Percentiles rank a stretch among this genome's conserved stretches.
Conservation (phyloP, 805 yeast species). For the Schwanniomyces polymorphus region DNA sequence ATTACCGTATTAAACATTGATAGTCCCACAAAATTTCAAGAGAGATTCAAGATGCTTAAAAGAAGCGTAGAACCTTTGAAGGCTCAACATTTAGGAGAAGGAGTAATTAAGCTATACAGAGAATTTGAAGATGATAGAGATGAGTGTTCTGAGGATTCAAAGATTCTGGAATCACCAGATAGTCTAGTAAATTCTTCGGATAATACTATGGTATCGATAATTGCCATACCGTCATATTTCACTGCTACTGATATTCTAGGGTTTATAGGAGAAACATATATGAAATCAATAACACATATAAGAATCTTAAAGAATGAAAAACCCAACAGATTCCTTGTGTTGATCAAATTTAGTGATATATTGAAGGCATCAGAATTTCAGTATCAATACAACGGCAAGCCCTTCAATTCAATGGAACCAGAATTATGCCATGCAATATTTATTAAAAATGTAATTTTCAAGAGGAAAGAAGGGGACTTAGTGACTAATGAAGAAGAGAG, state of each 20-base stretch:
- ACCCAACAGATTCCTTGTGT: conserved; percentile 70
- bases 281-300: conserved; percentile 63
- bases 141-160: not conserved
- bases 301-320: conserved; percentile 67
- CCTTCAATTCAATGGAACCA: conserved; percentile 85
- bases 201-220: conserved; percentile 69
- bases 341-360: conserved; percentile 67
- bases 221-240: conserved; percentile 87
- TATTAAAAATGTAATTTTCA: conserved; percentile 58
- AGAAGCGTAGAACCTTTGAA: conserved; percentile 48
- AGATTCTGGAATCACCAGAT: conserved; percentile 2
- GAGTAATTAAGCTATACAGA: conserved; percentile 67
- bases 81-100: conserved; percentile 70
- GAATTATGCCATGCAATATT: conserved; percentile 78
- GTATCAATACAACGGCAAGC: conserved; percentile 64
- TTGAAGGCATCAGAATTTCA: conserved; percentile 64
- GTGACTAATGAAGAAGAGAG: conserved; percentile 2
- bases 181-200: conserved; percentile 38
- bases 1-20: conserved; percentile 29
- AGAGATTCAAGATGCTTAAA: conserved; percentile 9
- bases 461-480: conserved; percentile 7
- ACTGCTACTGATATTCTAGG: conserved; percentile 83
- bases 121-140: conserved; percentile 37
- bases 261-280: conserved; percentile 65
- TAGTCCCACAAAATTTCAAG: conserved; percentile 6